phyloP scores from a whole-genome alignment of 1,284 basidiomycete genomes.

The Sporisorium graminicola region DNA sequence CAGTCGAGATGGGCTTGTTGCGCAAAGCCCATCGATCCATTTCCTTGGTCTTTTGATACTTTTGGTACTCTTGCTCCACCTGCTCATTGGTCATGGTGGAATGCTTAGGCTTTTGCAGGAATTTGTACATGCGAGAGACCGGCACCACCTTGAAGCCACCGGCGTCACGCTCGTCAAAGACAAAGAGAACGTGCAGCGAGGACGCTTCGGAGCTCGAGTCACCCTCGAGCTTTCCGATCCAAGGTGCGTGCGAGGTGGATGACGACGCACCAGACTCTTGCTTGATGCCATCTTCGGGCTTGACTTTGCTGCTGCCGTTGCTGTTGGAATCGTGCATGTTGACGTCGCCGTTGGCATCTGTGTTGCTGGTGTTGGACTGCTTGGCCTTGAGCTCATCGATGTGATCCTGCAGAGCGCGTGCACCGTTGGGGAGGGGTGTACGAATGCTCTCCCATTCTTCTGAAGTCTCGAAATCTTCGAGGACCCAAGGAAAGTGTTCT shows the following conservation, averaged over 20 bases:
- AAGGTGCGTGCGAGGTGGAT: constrained; percentile 60
- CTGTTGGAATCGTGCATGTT: constrained; percentile 21
- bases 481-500: constrained; percentile 67
- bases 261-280: constrained; percentile 31
- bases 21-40: constrained; percentile 57
- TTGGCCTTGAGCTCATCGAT: constrained; percentile 49
- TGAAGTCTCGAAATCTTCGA: constrained; percentile 67
- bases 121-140: constrained; percentile 66
- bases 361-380: background rate
- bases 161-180: constrained; percentile 65
- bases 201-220: constrained; percentile 60
- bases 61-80: constrained; percentile 57
- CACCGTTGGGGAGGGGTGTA: constrained; percentile 55
- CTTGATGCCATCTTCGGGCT: constrained; percentile 34
- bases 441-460: constrained; percentile 66
- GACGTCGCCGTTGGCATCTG: constrained; percentile 37
- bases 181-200: constrained; percentile 67
- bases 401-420: constrained; percentile 53
- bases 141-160: constrained; percentile 69
- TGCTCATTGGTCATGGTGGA: constrained; percentile 58
- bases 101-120: constrained; percentile 65
- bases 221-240: constrained; percentile 69
- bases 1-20: constrained; percentile 35
- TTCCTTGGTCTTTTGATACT: constrained; percentile 56
- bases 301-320: constrained; percentile 17